Conservation (phyloP, 441 rosid species). For the Geranium incanum region DNA sequence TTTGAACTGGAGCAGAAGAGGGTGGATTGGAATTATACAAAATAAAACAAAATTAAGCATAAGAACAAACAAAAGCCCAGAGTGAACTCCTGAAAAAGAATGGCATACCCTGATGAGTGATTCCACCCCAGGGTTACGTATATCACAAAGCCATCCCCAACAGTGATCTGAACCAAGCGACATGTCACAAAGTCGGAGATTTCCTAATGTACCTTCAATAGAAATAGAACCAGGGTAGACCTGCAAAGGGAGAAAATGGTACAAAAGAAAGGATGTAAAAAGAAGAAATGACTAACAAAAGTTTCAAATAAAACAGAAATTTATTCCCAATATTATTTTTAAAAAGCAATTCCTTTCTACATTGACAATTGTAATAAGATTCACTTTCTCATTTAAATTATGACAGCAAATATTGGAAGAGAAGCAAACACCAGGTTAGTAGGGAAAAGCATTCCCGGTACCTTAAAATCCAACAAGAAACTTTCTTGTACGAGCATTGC, state of each 20-base stretch:
- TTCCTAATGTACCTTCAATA: constrained; percentile 89
- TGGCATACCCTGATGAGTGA: constrained; percentile 79
- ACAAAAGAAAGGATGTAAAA: constrained; percentile 15
- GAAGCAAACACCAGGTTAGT: background rate
- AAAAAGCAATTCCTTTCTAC: background rate
- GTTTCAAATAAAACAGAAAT: constrained; percentile 11
- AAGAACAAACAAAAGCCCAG: constrained; percentile 5
- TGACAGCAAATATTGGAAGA: constrained; percentile 13
- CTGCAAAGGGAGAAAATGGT: constrained; percentile 29
- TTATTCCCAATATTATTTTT: constrained; percentile 1
- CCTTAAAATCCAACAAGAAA: constrained; percentile 89
- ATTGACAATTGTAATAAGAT: constrained; percentile 7
- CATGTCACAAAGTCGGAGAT: constrained; percentile 92
- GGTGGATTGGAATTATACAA: background rate
- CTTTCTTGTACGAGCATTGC: constrained; percentile 96
- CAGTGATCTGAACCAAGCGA: constrained; percentile 68
- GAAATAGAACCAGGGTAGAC: constrained; percentile 91
- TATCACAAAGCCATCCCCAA: constrained; percentile 98
- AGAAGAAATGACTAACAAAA: constrained; percentile 21
- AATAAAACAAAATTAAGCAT: constrained; percentile 9
- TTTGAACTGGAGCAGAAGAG: constrained; percentile 64
- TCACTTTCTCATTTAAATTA: background rate
- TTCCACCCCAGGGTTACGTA: constrained; percentile 93
- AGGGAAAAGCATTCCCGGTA: constrained; percentile 17
- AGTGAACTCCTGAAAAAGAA: constrained; percentile 15